These are phyloP conservation scores for Pseudogymnoascus sp. DNA, from an alignment of 2,329 filamentous ascomycete genomes.

Conservation along the genomic window DNA sequence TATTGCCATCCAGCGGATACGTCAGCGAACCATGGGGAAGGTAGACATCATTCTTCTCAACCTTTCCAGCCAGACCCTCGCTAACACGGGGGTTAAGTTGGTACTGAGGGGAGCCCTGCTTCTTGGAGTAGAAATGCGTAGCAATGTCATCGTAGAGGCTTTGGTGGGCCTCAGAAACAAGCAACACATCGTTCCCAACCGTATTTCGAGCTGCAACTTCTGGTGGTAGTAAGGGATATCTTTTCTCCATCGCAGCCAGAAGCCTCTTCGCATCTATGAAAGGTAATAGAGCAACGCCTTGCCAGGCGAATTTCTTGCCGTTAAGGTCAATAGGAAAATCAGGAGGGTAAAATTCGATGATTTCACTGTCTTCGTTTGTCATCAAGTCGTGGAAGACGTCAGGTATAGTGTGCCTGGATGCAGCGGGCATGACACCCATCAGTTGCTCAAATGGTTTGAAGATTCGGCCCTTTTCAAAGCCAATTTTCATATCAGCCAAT, in stretches of 20 bases:
- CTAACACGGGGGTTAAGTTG: conserved; percentile 68
- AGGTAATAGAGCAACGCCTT: conserved; percentile 84
- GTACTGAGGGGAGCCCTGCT: conserved; percentile 57
- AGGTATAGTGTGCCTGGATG: conserved; percentile 85
- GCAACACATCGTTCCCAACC: conserved; percentile 69
- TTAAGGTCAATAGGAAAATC: conserved; percentile 92
- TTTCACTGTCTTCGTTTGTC: conserved; percentile 78
- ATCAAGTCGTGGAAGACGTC: conserved; percentile 84
- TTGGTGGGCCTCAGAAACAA: conserved; percentile 76
- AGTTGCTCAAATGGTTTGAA: conserved; percentile 94
- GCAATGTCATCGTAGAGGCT: conserved; percentile 76
- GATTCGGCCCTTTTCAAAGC: conserved; percentile 74
- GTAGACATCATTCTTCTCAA: conserved; percentile 76
- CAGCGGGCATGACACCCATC: conserved; percentile 94
- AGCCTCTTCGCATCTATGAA: conserved; percentile 93
- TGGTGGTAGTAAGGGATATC: conserved; percentile 68
- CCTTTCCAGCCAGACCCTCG: conserved; percentile 68
- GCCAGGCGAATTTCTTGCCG: conserved; percentile 98
- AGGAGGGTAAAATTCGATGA: conserved; percentile 95
- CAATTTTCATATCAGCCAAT: conserved; percentile 67
- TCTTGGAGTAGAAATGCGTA: conserved; percentile 85
- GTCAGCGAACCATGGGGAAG: conserved; percentile 74
- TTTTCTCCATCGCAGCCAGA: conserved; percentile 70
- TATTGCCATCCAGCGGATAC: conserved; percentile 65
- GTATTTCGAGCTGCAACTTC: conserved; percentile 74